These are phyloP conservation scores for Penicillium paxilli DNA, from an alignment of 495 filamentous ascomycete genomes.

Conservation along the genomic window DNA sequence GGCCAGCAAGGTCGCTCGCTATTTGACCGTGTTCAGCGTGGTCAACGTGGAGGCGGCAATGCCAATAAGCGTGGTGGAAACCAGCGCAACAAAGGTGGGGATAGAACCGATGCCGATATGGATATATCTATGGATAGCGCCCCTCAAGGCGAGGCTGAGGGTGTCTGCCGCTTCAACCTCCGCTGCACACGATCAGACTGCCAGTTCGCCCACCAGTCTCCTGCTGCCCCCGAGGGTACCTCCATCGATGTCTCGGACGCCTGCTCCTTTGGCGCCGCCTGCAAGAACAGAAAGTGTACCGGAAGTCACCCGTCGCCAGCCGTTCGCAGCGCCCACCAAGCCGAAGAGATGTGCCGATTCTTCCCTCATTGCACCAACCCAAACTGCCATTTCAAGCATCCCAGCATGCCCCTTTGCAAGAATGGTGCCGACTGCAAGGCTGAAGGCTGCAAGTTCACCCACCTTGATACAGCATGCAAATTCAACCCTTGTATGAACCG, in stretches of 20 bases:
- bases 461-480: slow-evolving; percentile 79
- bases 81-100: slow-evolving; percentile 20
- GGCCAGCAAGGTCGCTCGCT: slow-evolving; percentile 62
- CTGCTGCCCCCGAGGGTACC: slow-evolving; percentile 81
- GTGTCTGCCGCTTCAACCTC: slow-evolving; percentile 79
- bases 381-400: slow-evolving; percentile 83
- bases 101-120: slow-evolving; percentile 40
- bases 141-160: slow-evolving; percentile 54
- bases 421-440: slow-evolving; percentile 90
- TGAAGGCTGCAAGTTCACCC: slow-evolving; percentile 86
- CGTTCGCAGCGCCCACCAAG: slow-evolving; percentile 69
- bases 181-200: slow-evolving; percentile 87
- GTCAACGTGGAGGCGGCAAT: slow-evolving; percentile 37
- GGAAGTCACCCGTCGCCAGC: slow-evolving; percentile 92
- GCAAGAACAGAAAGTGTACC: slow-evolving; percentile 93
- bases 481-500: slow-evolving; percentile 89
- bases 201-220: slow-evolving; percentile 90
- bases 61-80: slow-evolving; percentile 35
- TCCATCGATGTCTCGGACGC: slow-evolving; percentile 75
- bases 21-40: slow-evolving; percentile 72
- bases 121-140: slow-evolving; percentile 34
- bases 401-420: slow-evolving; percentile 76
- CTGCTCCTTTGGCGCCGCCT: slow-evolving; percentile 85
- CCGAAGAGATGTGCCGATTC: slow-evolving; percentile 88
- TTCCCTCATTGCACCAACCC: slow-evolving; percentile 91